Percentiles rank a stretch among this genome's conserved stretches.
These are phyloP conservation scores for Gleditsia sinensis DNA, from an alignment of 306 rosid species.

Conservation along the genomic window DNA sequence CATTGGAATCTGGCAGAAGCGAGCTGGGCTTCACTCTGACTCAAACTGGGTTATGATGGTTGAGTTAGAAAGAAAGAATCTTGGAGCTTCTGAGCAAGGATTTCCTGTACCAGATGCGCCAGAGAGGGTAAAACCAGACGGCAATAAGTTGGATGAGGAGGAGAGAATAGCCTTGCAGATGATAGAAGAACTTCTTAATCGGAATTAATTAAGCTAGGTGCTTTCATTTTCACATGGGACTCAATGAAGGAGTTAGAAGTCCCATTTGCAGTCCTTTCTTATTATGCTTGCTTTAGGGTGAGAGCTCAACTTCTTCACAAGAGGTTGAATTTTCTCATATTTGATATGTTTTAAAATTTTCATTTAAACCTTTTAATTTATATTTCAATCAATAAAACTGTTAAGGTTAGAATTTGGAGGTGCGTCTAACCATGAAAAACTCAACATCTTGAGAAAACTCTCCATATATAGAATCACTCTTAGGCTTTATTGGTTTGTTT, in stretches of 20 bases:
- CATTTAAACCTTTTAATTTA: too few species aligned
- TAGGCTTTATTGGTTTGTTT: too few species aligned
- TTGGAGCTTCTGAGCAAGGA: conserved; percentile 1
- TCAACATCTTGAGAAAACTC: too few species aligned
- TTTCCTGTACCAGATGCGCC: not conserved
- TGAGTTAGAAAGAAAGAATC: conserved; percentile 47
- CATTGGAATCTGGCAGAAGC: conserved; percentile 83
- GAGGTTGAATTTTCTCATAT: too few species aligned
- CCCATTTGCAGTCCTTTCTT: too few species aligned
- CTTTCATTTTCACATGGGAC: conserved; percentile 34
- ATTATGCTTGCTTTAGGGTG: too few species aligned
- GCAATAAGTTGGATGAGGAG: conserved; percentile 48
- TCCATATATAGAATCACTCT: too few species aligned
- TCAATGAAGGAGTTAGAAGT: conserved; percentile 7
- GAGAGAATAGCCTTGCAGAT: conserved; percentile 66
- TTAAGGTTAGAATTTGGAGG: too few species aligned
- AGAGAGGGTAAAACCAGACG: conserved; percentile 34
- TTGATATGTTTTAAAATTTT: too few species aligned
- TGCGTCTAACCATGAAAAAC: too few species aligned
- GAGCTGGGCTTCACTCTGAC: conserved; percentile 58
- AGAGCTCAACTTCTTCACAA: too few species aligned
- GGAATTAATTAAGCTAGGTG: conserved; percentile 32
- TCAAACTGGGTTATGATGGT: conserved; percentile 90
- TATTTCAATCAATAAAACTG: too few species aligned
- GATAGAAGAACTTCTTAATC: conserved; percentile 80